Evolutionary conservation across 345 rosid species (phyloP).

Genomic region (Leavenworthia alabamica): DNA sequence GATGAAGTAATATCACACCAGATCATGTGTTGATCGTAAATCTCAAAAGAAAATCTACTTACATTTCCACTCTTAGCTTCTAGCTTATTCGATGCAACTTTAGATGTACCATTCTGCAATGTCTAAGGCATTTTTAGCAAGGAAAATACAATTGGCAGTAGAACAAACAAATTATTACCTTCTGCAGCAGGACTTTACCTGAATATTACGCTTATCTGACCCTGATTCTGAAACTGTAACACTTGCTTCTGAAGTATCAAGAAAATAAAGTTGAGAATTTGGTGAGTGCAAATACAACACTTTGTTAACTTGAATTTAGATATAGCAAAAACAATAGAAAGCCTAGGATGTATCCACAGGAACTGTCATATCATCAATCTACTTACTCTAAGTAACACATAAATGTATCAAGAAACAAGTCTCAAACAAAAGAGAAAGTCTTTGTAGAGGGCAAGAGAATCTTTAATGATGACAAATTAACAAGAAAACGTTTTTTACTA

Average conservation of each 20-base stretch:
- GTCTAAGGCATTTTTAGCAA: slow-evolving; percentile 5
- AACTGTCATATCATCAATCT: background rate
- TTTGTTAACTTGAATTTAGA: background rate
- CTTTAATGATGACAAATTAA: no score
- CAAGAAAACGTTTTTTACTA: no score
- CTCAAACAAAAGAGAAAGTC: no score
- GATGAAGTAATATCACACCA: slow-evolving; percentile 1
- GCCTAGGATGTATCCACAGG: background rate
- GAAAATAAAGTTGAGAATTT: background rate
- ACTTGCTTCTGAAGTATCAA: slow-evolving; percentile 47
- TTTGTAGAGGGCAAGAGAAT: no score
- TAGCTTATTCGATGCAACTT: slow-evolving; percentile 20
- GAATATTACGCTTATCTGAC: slow-evolving; percentile 40
- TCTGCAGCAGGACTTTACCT: slow-evolving; percentile 36
- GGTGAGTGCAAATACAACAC: background rate
- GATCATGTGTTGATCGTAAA: background rate
- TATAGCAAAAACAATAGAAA: background rate
- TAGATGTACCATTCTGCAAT: slow-evolving; percentile 31
- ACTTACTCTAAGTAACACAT: background rate
- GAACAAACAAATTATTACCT: slow-evolving; percentile 1
- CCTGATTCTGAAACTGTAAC: slow-evolving; percentile 40
- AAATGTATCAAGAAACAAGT: background rate
- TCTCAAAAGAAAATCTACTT: slow-evolving; percentile 16
- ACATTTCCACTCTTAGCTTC: slow-evolving; percentile 51
- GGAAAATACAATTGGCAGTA: slow-evolving; percentile 10